phyloP scores from a whole-genome alignment of 1,139 yeast species.

The Meyerozyma smithsonii region DNA sequence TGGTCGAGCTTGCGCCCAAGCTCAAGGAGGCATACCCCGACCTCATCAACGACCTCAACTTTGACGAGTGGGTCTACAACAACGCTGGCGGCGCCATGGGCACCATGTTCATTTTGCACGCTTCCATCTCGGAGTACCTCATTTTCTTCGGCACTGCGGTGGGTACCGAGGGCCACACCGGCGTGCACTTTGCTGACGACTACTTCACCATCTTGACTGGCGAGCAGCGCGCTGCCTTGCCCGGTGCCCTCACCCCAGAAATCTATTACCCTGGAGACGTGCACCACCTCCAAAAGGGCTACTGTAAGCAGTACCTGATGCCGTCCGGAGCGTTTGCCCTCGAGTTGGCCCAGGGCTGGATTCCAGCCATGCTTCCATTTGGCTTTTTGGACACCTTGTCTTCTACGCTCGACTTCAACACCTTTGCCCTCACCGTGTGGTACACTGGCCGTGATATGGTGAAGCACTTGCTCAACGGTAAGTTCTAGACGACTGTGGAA shows the following conservation, averaged over 20 bases:
- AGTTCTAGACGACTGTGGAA: constrained; percentile 36
- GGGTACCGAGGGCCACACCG: constrained; percentile 95
- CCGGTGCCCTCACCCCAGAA: constrained; percentile 58
- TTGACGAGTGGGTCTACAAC: constrained; percentile 90
- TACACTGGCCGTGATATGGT: constrained; percentile 78
- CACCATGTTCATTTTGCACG: constrained; percentile 89
- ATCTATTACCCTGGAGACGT: constrained; percentile 76
- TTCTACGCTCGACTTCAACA: constrained; percentile 73
- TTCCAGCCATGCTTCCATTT: constrained; percentile 95
- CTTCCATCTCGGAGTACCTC: constrained; percentile 89
- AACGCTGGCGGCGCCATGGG: constrained; percentile 99
- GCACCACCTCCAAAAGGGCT: constrained; percentile 73
- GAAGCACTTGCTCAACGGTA: constrained; percentile 61
- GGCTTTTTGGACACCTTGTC: constrained; percentile 79
- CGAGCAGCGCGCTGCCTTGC: constrained; percentile 65
- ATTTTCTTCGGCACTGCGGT: constrained; percentile 77
- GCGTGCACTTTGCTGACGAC: constrained; percentile 94
- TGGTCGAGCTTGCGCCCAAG: constrained; percentile 56
- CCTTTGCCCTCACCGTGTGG: constrained; percentile 63
- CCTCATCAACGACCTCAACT: constrained; percentile 61
- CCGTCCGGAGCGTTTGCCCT: constrained; percentile 78
- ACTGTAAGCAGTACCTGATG: constrained; percentile 81
- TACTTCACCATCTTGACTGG: constrained; percentile 89
- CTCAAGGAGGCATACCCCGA: constrained; percentile 60
- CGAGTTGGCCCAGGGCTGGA: constrained; percentile 98